Evolutionary conservation across 2,329 filamentous ascomycete species (phyloP), one percentile per base, ranked within the genome.

Genomic region (Hypoxylon sp.): DNA sequence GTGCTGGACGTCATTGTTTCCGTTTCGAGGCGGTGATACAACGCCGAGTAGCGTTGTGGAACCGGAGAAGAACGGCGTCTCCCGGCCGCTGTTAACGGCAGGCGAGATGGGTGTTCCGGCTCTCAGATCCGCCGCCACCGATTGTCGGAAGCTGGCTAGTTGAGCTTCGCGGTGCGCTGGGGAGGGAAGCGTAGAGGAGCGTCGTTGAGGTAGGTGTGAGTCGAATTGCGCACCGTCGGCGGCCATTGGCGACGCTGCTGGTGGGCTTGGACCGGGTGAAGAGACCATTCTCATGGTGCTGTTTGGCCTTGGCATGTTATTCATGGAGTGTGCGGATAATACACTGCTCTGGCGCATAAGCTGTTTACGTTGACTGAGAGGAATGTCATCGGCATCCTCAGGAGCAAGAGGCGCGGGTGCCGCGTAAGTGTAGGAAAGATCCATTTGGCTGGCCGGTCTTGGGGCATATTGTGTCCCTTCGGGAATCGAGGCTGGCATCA

Each of bases 71-170:
- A 77, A 71, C 5, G 72, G 70, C 0, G 71, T 71, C 38, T 77
- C 75, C 6, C 73, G 72, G 3, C 70, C 71, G 16, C 63, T 60
- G 30, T 41, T 49, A 32, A 31, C 58, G 12, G 32, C 55, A 21
- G 54, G 63, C 7, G 70, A 59, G 9, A 71, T 64, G 4, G 74
- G 71, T 4, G 70, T 69, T 8, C 69, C 70, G 2, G 72, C 64
- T 16, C 78, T 75, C n/a, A 88, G 72, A 32, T 89, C 86, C 8
- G 83, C 77, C 13, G 82, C 80, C 2, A 89, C 76, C 1, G 82
- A 86, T 58, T 82, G 80, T 38, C 88, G 80, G 78, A 89, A 91
- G 42, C 75, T 81, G 15, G 86, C 83, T 20, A 91, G 78, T 51
- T 82, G 80, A 0, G 80, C 76, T 47, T 87, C 79, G 27, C 84